Evolutionary conservation across 148 eudicot species (phyloP).

Genomic region (Amaranthus cruentus): DNA sequence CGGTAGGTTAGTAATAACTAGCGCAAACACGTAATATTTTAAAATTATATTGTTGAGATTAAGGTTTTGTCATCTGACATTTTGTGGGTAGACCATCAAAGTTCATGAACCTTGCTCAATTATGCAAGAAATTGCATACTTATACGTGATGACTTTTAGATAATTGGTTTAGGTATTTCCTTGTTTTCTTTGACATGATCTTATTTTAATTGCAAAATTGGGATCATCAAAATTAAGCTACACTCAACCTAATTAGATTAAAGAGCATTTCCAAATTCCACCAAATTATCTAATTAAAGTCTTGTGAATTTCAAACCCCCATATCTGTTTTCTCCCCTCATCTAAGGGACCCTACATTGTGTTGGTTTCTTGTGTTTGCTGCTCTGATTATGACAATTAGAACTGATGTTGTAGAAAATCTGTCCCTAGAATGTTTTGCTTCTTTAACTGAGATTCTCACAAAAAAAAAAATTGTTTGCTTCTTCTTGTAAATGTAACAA

Average conservation of each 20-base stretch:
- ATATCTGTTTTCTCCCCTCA: neutral
- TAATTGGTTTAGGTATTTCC: conserved; percentile 28
- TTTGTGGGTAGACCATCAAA: conserved; percentile 20
- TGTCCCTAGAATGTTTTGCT: conserved; percentile 29
- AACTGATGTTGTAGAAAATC: conserved; percentile 26
- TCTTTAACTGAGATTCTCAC: conserved; percentile 24
- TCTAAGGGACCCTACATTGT: conserved; percentile 27
- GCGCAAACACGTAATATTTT: too few species aligned
- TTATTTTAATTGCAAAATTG: conserved; percentile 2
- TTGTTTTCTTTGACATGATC: conserved; percentile 13
- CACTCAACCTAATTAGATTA: conserved; percentile 27
- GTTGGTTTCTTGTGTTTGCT: conserved; percentile 32
- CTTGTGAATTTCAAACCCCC: conserved; percentile 31
- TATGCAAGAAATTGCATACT: conserved; percentile 29
- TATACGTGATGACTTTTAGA: conserved; percentile 24
- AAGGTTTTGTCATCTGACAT: too few species aligned
- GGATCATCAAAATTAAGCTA: conserved; percentile 19
- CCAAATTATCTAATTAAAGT: conserved; percentile 29
- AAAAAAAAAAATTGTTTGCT: neutral
- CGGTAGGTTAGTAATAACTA: too few species aligned
- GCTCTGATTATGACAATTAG: conserved; percentile 22
- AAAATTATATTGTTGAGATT: too few species aligned
- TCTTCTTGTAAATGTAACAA: neutral
- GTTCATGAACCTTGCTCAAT: conserved; percentile 20
- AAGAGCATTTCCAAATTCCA: conserved; percentile 17